Evolutionary conservation across 495 filamentous ascomycete genomes (phyloP).

Genomic region (Bacidia gigantensis): DNA sequence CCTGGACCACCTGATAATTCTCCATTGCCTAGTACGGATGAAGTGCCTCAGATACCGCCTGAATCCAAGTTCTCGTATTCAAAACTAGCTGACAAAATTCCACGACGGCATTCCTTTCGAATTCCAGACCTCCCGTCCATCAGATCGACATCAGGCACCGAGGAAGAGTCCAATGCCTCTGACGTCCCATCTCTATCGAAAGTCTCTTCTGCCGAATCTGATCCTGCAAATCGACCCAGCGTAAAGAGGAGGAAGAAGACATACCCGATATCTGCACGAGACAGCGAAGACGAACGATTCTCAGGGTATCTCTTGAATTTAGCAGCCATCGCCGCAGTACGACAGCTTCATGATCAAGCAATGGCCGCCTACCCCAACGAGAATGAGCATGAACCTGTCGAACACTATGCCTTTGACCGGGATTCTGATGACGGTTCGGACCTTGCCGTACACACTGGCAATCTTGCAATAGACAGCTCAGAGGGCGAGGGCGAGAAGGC

Average conservation of each 20-base stretch:
- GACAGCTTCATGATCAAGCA: slow-evolving; percentile 55
- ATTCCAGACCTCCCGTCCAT: slow-evolving; percentile 39
- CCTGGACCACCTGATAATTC: slow-evolving; percentile 20
- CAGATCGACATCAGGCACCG: slow-evolving; percentile 42
- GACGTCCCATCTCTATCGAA: slow-evolving; percentile 35
- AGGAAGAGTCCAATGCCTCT: slow-evolving; percentile 33
- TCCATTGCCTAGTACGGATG: slow-evolving; percentile 16
- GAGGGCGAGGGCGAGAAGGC: slow-evolving; percentile 10
- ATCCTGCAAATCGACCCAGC: slow-evolving; percentile 24
- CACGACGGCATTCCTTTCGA: slow-evolving; percentile 41
- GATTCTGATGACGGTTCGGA: slow-evolving; percentile 30
- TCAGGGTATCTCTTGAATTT: slow-evolving; percentile 63
- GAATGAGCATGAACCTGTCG: slow-evolving; percentile 44
- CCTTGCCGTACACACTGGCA: slow-evolving; percentile 25
- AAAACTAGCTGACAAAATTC: slow-evolving; percentile 28
- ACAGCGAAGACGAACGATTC: slow-evolving; percentile 55
- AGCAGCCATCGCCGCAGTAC: slow-evolving; percentile 61
- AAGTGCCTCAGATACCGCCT: slow-evolving; percentile 9
- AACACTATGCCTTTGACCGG: slow-evolving; percentile 45
- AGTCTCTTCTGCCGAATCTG: slow-evolving; percentile 29
- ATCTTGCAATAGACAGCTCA: slow-evolving; percentile 26
- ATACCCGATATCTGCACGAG: slow-evolving; percentile 23
- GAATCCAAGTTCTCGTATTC: slow-evolving; percentile 38
- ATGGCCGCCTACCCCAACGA: slow-evolving; percentile 58
- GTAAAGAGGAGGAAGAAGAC: slow-evolving; percentile 27